Evolutionary conservation across 2,329 filamentous ascomycete genomes (phyloP).

Genomic region (Purpureocillium lavendulum): DNA sequence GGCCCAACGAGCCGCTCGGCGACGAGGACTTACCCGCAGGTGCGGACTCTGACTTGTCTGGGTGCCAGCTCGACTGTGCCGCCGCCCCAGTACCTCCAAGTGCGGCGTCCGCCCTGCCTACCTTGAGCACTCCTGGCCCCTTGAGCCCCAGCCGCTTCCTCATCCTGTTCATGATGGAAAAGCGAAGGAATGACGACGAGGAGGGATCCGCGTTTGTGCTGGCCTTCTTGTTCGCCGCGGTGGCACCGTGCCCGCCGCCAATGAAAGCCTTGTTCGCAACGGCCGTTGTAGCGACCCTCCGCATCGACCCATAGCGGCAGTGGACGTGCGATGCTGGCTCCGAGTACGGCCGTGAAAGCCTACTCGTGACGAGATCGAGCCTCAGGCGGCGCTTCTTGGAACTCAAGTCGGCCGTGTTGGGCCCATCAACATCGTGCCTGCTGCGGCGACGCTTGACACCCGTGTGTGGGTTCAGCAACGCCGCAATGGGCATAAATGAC

Average conservation of each 20-base stretch:
- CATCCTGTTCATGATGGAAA: slow-evolving; percentile 57
- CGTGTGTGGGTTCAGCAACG: slow-evolving; percentile 6
- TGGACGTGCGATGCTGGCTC: slow-evolving; percentile 62
- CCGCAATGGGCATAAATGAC: slow-evolving; percentile 5
- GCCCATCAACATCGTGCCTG: slow-evolving; percentile 51
- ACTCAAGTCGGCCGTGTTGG: slow-evolving; percentile 37
- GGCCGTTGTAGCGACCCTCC: slow-evolving; percentile 20
- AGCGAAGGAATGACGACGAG: slow-evolving; percentile 46
- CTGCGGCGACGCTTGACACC: slow-evolving; percentile 42
- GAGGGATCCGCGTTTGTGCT: too few relatives aligned
- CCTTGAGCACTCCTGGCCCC: background rate
- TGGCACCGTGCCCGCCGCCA: too few relatives aligned
- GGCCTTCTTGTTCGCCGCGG: too few relatives aligned
- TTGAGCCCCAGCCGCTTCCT: slow-evolving; percentile 31
- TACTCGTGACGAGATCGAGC: slow-evolving; percentile 56
- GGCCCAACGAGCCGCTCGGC: too few relatives aligned
- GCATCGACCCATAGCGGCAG: slow-evolving; percentile 30
- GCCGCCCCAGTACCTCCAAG: background rate
- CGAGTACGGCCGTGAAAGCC: slow-evolving; percentile 61
- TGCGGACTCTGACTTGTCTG: background rate
- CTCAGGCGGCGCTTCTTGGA: slow-evolving; percentile 62
- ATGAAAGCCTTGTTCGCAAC: too few relatives aligned
- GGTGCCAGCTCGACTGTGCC: background rate
- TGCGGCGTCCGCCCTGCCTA: background rate
- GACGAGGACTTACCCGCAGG: too few relatives aligned